Base-by-base conservation (phyloP, 192 early-diverging fungal genomes). In the Spizellomyces punctatus region DNA sequence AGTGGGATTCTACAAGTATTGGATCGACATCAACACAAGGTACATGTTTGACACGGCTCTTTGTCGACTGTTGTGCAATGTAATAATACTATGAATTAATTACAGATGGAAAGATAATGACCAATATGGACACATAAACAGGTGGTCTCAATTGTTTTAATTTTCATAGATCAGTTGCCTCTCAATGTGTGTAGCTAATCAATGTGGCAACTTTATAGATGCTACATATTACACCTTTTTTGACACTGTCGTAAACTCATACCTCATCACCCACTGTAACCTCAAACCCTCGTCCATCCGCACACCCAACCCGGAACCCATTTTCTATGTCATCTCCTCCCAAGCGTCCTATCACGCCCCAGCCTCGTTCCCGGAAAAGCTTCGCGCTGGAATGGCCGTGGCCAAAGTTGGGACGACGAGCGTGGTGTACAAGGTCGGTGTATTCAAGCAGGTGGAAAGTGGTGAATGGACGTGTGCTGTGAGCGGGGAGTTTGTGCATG, bases 81-180 rank as follows among this genome's bases (percentile, higher is more conserved):
- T 3, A 36, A 36, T 36, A 36, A 36, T 36, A 2, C 3, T 36
- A 36, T 36, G 3, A 36, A 36, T 2, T 36, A 54, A 54, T 2
- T 19, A 4, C 59, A 72, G 83, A 49, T 88, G 87, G 87, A 77
- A 77, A 41, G 87, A 88, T 56, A 88, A 87, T 47, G 87, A 88
- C 60, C 81, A 83, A 41, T 88, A 88, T 64, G 82, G 84, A 14
- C 87, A 88, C 69, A 69, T 88, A 47, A 88, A 88, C 73, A 88
- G 27, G 27, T 36, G 27, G 27, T 36, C 27, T 36, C 27, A 36
- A 3, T 36, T 36, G 27, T 52, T 16, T 54, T n/a, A 54, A 19
- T 16, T 19, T 54, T 54, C 2, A 16, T 2, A 54, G 52, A 19
- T 2, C 16, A 2, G 17, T n/a, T 19, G 1, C 14, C 52, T n/a